A percentile compares a stretch with the other conserved stretches of the same genome.
phyloP scores from a whole-genome alignment of 768 basidiomycete genomes.

The Tricholoma flavovirens region DNA sequence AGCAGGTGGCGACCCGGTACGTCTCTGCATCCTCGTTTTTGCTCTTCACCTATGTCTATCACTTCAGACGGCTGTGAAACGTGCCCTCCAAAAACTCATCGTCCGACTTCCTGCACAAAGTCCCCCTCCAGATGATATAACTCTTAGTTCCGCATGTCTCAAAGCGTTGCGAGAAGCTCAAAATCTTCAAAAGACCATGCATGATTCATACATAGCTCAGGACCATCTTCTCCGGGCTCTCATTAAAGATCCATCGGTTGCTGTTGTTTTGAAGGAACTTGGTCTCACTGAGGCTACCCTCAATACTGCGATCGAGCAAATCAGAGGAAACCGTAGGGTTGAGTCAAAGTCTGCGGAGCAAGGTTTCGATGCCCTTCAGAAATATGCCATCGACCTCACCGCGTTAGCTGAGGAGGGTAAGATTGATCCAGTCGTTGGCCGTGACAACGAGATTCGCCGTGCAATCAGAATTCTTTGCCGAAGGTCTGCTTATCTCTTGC shows the following conservation, averaged over 20 bases:
- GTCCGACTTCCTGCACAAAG: slow-evolving; percentile 79
- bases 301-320: slow-evolving; percentile 72
- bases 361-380: slow-evolving; percentile 88
- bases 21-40: slow-evolving; percentile 18
- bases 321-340: slow-evolving; percentile 78
- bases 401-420: slow-evolving; percentile 87
- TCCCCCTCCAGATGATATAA: slow-evolving; percentile 80
- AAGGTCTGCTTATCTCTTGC: slow-evolving; percentile 34
- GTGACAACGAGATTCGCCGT: slow-evolving; percentile 88
- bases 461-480: slow-evolving; percentile 78
- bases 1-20: slow-evolving; percentile 80
- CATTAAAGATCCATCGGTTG: slow-evolving; percentile 65
- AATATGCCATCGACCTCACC: slow-evolving; percentile 85
- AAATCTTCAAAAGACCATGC: slow-evolving; percentile 73
- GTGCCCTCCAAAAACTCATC: slow-evolving; percentile 69
- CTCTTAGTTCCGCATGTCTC: slow-evolving; percentile 48
- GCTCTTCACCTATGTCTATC: not conserved
- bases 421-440: slow-evolving; percentile 92
- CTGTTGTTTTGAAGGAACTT: slow-evolving; percentile 68
- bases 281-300: slow-evolving; percentile 64
- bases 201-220: slow-evolving; percentile 89
- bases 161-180: slow-evolving; percentile 75
- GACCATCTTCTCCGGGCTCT: slow-evolving; percentile 89
- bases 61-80: slow-evolving; percentile 50
- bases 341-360: slow-evolving; percentile 85